These are phyloP conservation scores for Gliomastix tumulicola DNA, from an alignment of 2,329 filamentous ascomycete genomes.

Conservation along the genomic window DNA sequence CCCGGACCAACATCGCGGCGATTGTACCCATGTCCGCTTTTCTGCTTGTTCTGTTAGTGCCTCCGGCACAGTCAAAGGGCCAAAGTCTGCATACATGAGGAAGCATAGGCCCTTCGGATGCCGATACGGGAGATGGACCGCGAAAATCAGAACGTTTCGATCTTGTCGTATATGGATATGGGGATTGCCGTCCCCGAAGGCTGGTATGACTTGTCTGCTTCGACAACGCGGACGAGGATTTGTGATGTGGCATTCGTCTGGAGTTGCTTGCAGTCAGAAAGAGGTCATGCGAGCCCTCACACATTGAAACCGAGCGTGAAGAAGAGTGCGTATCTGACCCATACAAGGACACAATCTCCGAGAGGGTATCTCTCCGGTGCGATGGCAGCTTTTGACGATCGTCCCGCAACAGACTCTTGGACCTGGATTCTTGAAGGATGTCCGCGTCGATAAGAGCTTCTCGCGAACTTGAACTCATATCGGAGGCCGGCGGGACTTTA, in stretches of 20 bases:
- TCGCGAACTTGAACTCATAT: no score
- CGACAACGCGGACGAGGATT: slow-evolving; percentile 39
- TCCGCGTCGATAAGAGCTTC: no score
- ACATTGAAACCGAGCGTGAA: slow-evolving; percentile 31
- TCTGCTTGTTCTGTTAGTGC: no score
- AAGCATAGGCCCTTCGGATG: no score
- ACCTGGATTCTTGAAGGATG: no score
- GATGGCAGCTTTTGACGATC: slow-evolving; percentile 36
- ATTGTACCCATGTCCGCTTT: no score
- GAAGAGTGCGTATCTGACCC: slow-evolving; percentile 41
- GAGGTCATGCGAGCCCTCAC: slow-evolving; percentile 42
- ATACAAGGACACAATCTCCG: slow-evolving; percentile 50
- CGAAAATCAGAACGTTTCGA: slow-evolving; percentile 46
- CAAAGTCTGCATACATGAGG: no score
- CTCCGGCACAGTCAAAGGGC: no score
- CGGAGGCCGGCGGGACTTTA: no score
- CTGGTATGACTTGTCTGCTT: slow-evolving; percentile 33
- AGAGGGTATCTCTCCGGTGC: slow-evolving; percentile 40
- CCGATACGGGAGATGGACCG: slow-evolving; percentile 42
- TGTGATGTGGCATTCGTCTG: slow-evolving; percentile 35
- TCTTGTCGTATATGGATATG: slow-evolving; percentile 51
- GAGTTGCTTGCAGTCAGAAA: slow-evolving; percentile 48
- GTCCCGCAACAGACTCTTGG: no score
- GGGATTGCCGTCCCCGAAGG: slow-evolving; percentile 48
- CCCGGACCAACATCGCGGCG: no score